phyloP scores from a whole-genome alignment of 169 alveolate species.

The Besnoitia besnoiti region DNA sequence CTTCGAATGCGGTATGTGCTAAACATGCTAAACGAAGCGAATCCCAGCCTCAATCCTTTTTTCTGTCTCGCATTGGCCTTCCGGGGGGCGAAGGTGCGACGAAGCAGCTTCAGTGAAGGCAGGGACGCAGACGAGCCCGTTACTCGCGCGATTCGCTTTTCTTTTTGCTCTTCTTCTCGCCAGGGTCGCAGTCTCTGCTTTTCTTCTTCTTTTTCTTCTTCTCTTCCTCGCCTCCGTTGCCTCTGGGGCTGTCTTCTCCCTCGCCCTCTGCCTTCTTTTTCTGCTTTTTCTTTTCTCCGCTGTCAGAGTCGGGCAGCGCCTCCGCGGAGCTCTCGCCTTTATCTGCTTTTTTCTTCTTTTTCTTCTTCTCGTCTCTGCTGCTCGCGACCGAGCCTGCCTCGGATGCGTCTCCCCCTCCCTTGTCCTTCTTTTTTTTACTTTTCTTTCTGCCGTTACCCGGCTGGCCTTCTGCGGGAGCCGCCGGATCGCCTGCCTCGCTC shows the following conservation, averaged over 20 bases:
- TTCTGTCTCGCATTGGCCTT: too few species aligned
- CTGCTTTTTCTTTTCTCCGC: neutral
- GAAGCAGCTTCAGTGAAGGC: too few species aligned
- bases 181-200: too few species aligned
- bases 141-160: too few species aligned
- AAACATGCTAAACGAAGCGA: too few species aligned
- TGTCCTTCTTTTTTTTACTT: neutral
- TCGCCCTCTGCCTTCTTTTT: neutral
- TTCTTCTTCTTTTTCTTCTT: neutral
- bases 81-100: too few species aligned
- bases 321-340: neutral
- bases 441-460: neutral
- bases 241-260: constrained; percentile 16
- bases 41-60: too few species aligned
- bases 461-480: neutral
- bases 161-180: too few species aligned
- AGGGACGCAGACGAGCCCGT: too few species aligned
- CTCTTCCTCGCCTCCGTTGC: neutral
- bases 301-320: neutral
- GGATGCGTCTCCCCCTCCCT: neutral
- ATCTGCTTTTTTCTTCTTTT: neutral
- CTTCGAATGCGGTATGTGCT: too few species aligned
- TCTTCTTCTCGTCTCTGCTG: constrained; percentile 44
- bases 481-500: constrained; percentile 10
- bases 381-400: neutral